Conservation (phyloP, 306 rosid genomes). For the Quercus glauca region DNA sequence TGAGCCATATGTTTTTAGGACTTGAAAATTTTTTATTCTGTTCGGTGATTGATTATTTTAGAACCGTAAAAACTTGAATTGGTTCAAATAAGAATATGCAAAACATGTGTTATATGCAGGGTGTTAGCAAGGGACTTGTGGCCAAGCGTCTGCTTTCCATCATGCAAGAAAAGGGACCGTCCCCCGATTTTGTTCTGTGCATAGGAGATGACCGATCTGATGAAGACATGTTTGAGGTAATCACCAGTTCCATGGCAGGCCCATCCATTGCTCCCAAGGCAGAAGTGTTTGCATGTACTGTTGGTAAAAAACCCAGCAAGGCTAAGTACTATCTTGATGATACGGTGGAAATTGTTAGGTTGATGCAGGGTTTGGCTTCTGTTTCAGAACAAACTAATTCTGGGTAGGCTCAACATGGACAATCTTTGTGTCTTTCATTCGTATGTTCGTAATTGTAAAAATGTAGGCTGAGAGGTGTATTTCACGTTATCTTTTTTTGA, state of each 20-base stretch:
- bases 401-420: constrained; percentile 15
- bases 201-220: constrained; percentile 76
- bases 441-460: constrained; percentile 17
- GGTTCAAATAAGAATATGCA: not conserved
- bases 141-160: constrained; percentile 56
- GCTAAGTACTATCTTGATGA: constrained; percentile 76
- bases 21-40: not conserved
- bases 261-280: constrained; percentile 53
- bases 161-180: constrained; percentile 49
- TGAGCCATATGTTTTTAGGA: not conserved
- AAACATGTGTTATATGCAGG: constrained; percentile 34
- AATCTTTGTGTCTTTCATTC: constrained; percentile 15
- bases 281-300: constrained; percentile 68
- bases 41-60: not conserved
- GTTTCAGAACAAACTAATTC: constrained; percentile 48
- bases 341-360: constrained; percentile 57
- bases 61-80: not conserved
- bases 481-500: constrained; percentile 11
- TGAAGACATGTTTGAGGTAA: constrained; percentile 81
- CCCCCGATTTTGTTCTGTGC: constrained; percentile 66
- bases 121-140: constrained; percentile 70
- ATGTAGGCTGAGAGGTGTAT: constrained; percentile 23
- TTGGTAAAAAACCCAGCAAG: constrained; percentile 63
- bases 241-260: constrained; percentile 43
- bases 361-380: constrained; percentile 71